Evolutionary conservation across 2,329 filamentous ascomycete genomes (phyloP), one percentile per base, ranked within the genome.

Genomic region (Trichoderma sp.): DNA sequence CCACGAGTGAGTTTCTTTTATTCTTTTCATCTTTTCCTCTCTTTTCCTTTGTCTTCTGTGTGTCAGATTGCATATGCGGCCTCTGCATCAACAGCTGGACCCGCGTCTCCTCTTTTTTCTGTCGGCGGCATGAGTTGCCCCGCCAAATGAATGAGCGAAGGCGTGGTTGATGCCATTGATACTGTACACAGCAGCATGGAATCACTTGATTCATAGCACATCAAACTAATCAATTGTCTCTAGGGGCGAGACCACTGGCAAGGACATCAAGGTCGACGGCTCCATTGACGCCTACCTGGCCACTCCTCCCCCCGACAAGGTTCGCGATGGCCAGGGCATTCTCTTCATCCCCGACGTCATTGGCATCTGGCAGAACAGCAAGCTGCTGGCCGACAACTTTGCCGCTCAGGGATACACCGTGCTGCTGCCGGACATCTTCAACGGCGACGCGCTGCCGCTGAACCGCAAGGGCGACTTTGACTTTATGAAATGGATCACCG

Each of bases 1-100:
- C 76, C 85, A 87, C 73, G 82, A 86, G 85, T 87, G 79, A 75
- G 86, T 24, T 27, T 65, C 47, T 19, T 27, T 16, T 16, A 16
- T 5, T 40, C 14, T 40, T 16, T 16, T 19, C 13, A 4, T 40
- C 35, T 11, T n/a, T 21, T 21, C 16, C 5, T 64, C 27, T 31
- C 13, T 8, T 5, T 56, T 29, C 3, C 27, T 29, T 33, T 10
- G 3, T 55, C 29, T 31, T 31, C 14, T 56, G 16, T 5, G 10
- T 14, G 19, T 16, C 16, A n/a, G 35, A 29, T 53, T 31, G 27
- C 21, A 16, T 52, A 29, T 40, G 47, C 47, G 37, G 40, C 37
- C 14, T 5, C 40, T 43, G 40, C 60, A 63, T 63, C 43, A 35
- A 47, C 21, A 63, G 47, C 49, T 40, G 35, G 29, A 29, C 14